phyloP scores from a whole-genome alignment of 352 stramenopile species.

The Phytophthora vignae region DNA sequence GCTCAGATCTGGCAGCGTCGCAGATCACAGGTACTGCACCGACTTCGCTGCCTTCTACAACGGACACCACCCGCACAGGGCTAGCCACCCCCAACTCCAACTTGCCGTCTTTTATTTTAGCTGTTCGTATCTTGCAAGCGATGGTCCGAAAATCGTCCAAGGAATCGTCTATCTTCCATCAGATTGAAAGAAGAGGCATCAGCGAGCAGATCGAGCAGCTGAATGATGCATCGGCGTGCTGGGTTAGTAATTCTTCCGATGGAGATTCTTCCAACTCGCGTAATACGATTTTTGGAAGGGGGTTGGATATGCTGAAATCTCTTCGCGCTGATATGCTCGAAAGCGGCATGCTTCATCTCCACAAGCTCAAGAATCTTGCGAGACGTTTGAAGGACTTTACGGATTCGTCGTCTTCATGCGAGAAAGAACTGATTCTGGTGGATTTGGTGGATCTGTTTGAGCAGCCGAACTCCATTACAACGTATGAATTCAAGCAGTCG shows the following conservation, averaged over 20 bases:
- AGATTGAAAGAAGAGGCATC: constrained; percentile 86
- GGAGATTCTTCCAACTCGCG: constrained; percentile 10
- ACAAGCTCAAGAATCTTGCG: constrained; percentile 78
- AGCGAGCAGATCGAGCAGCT: constrained; percentile 76
- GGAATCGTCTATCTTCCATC: constrained; percentile 72
- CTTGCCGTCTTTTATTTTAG: constrained; percentile 72
- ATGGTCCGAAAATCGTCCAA: constrained; percentile 68
- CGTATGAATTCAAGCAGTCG: constrained; percentile 88
- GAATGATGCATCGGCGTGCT: constrained; percentile 50
- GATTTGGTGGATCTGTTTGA: constrained; percentile 85
- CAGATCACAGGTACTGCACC: not conserved
- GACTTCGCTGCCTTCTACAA: not conserved
- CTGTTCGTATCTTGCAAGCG: constrained; percentile 76
- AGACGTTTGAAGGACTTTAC: constrained; percentile 62
- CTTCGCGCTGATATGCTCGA: constrained; percentile 76
- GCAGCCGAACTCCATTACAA: constrained; percentile 79
- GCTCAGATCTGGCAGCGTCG: constrained; percentile 2
- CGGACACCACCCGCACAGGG: not conserved
- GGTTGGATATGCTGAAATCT: constrained; percentile 58
- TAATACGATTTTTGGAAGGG: constrained; percentile 66
- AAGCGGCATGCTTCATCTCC: constrained; percentile 77
- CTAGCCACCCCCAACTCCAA: constrained; percentile 44
- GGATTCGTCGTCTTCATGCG: constrained; percentile 26
- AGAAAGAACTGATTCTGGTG: constrained; percentile 66
- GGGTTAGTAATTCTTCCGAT: constrained; percentile 35